A percentile compares a stretch with the other conserved stretches of the same genome.
Evolutionary conservation across 176 grass and related monocot genomes (phyloP).

Genomic region (Pontederia paniculata): DNA sequence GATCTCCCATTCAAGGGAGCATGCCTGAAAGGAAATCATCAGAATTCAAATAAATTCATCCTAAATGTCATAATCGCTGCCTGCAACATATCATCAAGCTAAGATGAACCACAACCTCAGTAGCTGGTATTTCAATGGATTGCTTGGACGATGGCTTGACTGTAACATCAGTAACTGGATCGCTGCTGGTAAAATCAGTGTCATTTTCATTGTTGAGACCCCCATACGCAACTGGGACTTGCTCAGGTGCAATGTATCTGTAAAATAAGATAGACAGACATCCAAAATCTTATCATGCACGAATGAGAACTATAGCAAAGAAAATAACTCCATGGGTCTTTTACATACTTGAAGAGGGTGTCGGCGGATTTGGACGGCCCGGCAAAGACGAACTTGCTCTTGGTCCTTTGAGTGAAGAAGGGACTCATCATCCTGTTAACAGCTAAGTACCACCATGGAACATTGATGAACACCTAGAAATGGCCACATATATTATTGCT

Average conservation of each 20-base stretch:
- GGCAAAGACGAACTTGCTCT: slow-evolving; percentile 90
- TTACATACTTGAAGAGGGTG: slow-evolving; percentile 59
- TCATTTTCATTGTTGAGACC: slow-evolving; percentile 73
- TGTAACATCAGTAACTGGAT: slow-evolving; percentile 47
- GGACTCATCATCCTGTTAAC: slow-evolving; percentile 83
- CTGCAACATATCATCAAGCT: not conserved
- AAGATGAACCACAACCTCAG: slow-evolving; percentile 36
- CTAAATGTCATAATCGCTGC: not conserved
- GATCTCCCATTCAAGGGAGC: slow-evolving; percentile 62
- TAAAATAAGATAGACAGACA: not conserved
- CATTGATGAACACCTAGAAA: slow-evolving; percentile 88
- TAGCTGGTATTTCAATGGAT: slow-evolving; percentile 50
- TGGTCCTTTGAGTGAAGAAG: slow-evolving; percentile 86
- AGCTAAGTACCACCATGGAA: slow-evolving; percentile 94
- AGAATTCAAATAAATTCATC: not conserved
- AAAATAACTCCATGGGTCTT: not conserved
- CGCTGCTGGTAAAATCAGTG: slow-evolving; percentile 60
- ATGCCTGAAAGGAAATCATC: slow-evolving; percentile 23
- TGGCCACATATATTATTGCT: not conserved
- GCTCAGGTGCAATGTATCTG: slow-evolving; percentile 78
- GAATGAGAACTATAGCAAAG: not conserved
- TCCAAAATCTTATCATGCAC: not conserved
- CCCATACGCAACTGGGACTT: slow-evolving; percentile 82
- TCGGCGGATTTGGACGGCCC: slow-evolving; percentile 74
- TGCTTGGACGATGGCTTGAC: slow-evolving; percentile 67